Evolutionary conservation across 306 rosid species (phyloP).

Genomic region (Casuarina equisetifolia): DNA sequence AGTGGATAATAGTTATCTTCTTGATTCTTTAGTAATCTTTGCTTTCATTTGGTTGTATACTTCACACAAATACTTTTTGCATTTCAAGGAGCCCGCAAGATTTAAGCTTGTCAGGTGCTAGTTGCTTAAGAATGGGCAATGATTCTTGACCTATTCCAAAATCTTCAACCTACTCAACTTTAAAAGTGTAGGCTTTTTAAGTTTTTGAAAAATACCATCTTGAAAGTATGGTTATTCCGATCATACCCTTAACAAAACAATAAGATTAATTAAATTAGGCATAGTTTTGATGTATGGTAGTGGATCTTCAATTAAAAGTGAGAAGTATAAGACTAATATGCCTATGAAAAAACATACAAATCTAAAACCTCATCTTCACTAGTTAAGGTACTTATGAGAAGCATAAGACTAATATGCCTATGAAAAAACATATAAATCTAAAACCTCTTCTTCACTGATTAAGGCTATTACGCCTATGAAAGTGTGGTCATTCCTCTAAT

Average conservation of each 20-base stretch:
- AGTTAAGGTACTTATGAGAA: too few relatives aligned
- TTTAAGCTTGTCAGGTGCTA: background rate
- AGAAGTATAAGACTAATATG: background rate
- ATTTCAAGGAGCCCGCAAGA: background rate
- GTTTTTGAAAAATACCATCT: conserved; percentile 8
- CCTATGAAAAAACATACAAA: too few relatives aligned
- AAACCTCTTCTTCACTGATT: too few relatives aligned
- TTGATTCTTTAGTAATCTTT: background rate
- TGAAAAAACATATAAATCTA: too few relatives aligned
- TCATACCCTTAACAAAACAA: background rate
- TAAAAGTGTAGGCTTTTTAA: background rate
- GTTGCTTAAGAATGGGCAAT: conserved; percentile 8
- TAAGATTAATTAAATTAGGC: background rate
- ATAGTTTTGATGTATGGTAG: background rate
- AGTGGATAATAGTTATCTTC: background rate
- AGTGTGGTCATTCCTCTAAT: conserved; percentile 8
- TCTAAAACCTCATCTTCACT: too few relatives aligned
- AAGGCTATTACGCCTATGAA: too few relatives aligned
- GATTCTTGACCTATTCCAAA: background rate
- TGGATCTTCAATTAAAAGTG: conserved; percentile 10
- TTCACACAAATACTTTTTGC: background rate
- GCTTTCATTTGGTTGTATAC: background rate
- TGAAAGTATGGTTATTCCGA: conserved; percentile 9
- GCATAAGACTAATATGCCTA: too few relatives aligned
- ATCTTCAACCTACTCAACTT: background rate